These are phyloP conservation scores for Auricularia heimuer DNA, from an alignment of 768 basidiomycete genomes.

Conservation along the genomic window DNA sequence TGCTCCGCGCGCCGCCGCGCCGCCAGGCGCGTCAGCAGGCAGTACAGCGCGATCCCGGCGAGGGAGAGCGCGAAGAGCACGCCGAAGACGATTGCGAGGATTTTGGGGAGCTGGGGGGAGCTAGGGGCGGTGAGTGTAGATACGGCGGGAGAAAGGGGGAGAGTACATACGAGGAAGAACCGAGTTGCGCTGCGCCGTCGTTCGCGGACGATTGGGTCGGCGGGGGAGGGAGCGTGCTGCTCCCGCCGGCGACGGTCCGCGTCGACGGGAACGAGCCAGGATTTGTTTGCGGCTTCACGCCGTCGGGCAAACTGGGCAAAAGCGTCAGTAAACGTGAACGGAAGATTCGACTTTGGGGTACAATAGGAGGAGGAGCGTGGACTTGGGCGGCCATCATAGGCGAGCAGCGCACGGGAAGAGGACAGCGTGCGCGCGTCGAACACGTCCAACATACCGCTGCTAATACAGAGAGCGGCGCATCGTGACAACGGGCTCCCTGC, in stretches of 20 bases:
- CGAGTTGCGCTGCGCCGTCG: background rate
- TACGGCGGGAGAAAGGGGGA: too few species aligned
- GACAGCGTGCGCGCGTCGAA: too few species aligned
- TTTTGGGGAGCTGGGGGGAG: background rate
- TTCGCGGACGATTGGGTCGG: conserved; percentile 7
- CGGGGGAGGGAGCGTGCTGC: background rate
- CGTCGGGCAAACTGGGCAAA: background rate
- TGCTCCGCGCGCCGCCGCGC: background rate
- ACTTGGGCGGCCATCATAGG: too few species aligned
- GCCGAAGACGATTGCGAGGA: conserved; percentile 8
- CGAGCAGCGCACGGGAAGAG: too few species aligned
- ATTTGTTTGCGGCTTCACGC: background rate
- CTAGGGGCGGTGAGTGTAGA: background rate
- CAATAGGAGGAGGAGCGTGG: too few species aligned
- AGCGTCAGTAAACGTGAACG: background rate
- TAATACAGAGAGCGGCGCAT: too few species aligned
- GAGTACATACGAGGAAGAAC: too few species aligned
- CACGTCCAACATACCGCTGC: too few species aligned
- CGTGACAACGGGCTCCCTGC: too few species aligned
- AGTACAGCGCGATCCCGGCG: conserved; percentile 9
- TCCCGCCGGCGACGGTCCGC: background rate
- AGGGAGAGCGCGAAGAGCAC: conserved; percentile 12
- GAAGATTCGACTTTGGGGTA: too few species aligned
- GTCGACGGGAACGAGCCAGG: background rate
- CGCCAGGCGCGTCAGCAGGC: conserved; percentile 9